phyloP scores from a whole-genome alignment of 2,329 filamentous ascomycete species.

The Phialophora macrospora region DNA sequence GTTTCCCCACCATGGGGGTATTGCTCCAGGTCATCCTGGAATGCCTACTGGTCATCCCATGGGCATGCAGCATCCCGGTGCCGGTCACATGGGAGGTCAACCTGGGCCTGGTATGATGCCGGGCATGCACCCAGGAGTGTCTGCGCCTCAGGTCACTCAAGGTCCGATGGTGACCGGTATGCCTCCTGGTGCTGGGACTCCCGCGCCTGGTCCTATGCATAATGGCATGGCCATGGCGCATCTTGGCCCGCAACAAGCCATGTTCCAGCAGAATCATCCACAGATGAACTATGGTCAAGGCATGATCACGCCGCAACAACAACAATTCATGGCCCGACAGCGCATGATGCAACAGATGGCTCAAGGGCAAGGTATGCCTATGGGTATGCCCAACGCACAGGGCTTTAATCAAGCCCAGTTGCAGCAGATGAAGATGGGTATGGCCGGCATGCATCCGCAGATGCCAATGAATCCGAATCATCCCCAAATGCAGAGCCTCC shows the following conservation, averaged over 20 bases:
- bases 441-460: slow-evolving; percentile 34
- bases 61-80: slow-evolving; percentile 62
- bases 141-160: slow-evolving; percentile 65
- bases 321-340: slow-evolving; percentile 44
- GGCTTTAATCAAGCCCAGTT: slow-evolving; percentile 48
- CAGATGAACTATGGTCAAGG: slow-evolving; percentile 40
- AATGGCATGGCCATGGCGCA: slow-evolving; percentile 65
- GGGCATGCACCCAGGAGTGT: slow-evolving; percentile 66
- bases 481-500: slow-evolving; percentile 50
- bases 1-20: slow-evolving; percentile 63
- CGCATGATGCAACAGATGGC: slow-evolving; percentile 35
- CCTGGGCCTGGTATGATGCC: slow-evolving; percentile 59
- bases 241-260: slow-evolving; percentile 61
- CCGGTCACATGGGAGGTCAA: slow-evolving; percentile 56
- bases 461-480: slow-evolving; percentile 48
- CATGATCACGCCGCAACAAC: slow-evolving; percentile 38
- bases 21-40: slow-evolving; percentile 60
- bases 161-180: slow-evolving; percentile 68
- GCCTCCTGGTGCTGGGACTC: slow-evolving; percentile 62
- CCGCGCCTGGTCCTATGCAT: slow-evolving; percentile 55
- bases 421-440: slow-evolving; percentile 43
- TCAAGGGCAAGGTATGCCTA: slow-evolving; percentile 35
- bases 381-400: slow-evolving; percentile 34
- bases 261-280: slow-evolving; percentile 56
- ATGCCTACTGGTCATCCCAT: slow-evolving; percentile 66